Base-by-base conservation (phyloP, 352 stramenopile species). In the Globisporangium lucens region DNA sequence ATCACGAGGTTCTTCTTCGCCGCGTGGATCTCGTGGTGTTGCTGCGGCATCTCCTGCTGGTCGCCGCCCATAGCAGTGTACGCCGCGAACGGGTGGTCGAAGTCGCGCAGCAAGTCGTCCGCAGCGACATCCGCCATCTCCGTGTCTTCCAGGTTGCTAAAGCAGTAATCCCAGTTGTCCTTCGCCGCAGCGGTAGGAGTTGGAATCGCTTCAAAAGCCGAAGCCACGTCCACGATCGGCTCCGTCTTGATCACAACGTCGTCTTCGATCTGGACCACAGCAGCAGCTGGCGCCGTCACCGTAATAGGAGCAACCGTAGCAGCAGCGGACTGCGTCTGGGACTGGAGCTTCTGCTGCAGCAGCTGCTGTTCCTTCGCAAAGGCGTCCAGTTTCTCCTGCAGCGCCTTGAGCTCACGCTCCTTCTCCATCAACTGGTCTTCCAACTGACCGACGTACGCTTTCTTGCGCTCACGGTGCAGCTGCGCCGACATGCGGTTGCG, bases 1-100 rank as follows among this genome's bases (percentile, higher is more conserved):
- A 95, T 95, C 22, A 87, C 88, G 20, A 95, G 59, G 71, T 95
- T 95, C 75, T 94, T 94, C 79, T 95, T 95, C 53, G 88, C 88
- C 0, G 85, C 85, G 70, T 92, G 84, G 63, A 94, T 89, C 68
- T 94, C 86, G 52, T 86, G 80, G 60, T 85, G 76, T n/a, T 72
- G 71, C 51, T 82, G 75, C n/a, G 56, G 70, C 35, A 80, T 57
- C 7, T 76, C 69, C 2, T 80, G 68, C 29, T 77, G 75, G 30
- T 73, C 35, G 27, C 46, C 22, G 15, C 41, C 29, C 30, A 55
- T 24, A 27, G 61, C 51, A 4, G 69, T 24, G 59, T 78, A 80
- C 22, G 64, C 63, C 33, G 68, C 75, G 36, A 91, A 79, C 24
- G 84, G 86, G 51, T 92, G 80, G 60, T 94, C 86, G 53, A 94